Base-by-base conservation (phyloP, 495 filamentous ascomycete genomes). In the Penicillium bialowiezense region DNA sequence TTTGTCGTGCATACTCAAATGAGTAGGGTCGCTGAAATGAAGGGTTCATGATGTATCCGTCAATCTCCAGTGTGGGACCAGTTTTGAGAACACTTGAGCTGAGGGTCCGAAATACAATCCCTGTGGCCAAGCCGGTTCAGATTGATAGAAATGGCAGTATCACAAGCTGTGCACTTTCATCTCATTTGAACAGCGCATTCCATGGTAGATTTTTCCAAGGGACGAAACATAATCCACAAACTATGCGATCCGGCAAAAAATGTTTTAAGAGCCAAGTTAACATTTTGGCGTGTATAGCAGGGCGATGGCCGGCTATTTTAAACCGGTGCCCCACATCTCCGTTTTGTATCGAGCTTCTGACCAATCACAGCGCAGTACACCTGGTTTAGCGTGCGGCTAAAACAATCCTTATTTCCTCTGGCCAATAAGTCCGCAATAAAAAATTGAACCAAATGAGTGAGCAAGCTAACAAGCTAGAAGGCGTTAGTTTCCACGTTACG, bases 231-330 rank as follows among this genome's bases (percentile, higher is more conserved):
- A 44, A 23, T 12, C 29, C 29, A 32, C 29, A 32, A 28, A 28
- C 4, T 28, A 5, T 28, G 4, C 24, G 4, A 28, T 4, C 9
- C 24, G n/a, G n/a, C n/a, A n/a, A n/a, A n/a, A n/a, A n/a, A n/a
- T n/a, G n/a, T n/a, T n/a, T n/a, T n/a, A n/a, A n/a, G n/a, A n/a
- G n/a, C n/a, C n/a, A n/a, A n/a, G n/a, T n/a, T n/a, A n/a, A n/a
- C n/a, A n/a, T n/a, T n/a, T n/a, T n/a, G n/a, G n/a, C n/a, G n/a
- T n/a, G n/a, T n/a, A n/a, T n/a, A n/a, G n/a, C n/a, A n/a, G n/a
- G n/a, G n/a, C n/a, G n/a, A n/a, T n/a, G n/a, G n/a, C 33, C 40
- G 33, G 23, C 44, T 47, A 38, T 38, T 47, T 47, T 31, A 47
- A 47, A 33, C 23, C 44, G 33, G 33, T 14, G 12, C 44, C 15